These are phyloP conservation scores for Trichosanthes truncata DNA, from an alignment of 306 rosid species.

Conservation along the genomic window DNA sequence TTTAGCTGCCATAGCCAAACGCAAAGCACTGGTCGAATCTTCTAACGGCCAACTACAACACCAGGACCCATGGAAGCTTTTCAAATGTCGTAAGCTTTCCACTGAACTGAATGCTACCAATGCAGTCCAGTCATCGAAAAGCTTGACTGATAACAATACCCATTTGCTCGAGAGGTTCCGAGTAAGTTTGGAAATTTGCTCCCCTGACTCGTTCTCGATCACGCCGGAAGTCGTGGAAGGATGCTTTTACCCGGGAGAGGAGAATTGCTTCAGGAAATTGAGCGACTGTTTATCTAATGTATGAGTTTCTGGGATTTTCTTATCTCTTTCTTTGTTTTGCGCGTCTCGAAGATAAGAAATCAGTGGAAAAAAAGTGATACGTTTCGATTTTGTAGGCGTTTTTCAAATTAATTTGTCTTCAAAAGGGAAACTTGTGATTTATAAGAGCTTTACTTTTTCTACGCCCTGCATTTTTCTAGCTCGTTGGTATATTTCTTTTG, in stretches of 20 bases:
- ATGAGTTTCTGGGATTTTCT: constrained; percentile 10
- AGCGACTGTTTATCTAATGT: constrained; percentile 35
- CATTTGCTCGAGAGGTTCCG: constrained; percentile 28
- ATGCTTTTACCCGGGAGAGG: constrained; percentile 34
- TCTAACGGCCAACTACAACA: constrained; percentile 6
- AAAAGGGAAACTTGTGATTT: background rate
- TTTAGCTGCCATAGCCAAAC: constrained; percentile 65
- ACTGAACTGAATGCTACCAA: constrained; percentile 10
- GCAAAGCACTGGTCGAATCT: constrained; percentile 47
- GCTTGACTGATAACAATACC: background rate
- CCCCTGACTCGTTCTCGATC: constrained; percentile 58
- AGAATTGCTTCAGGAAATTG: constrained; percentile 30
- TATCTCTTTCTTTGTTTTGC: background rate
- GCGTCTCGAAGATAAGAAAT: background rate
- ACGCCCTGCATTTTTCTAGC: background rate
- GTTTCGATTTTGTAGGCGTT: background rate
- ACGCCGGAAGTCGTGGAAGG: constrained; percentile 32
- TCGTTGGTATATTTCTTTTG: background rate
- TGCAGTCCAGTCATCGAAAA: background rate
- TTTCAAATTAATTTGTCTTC: background rate
- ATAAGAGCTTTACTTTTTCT: background rate
- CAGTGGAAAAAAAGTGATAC: background rate
- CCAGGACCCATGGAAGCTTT: constrained; percentile 42
- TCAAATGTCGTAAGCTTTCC: constrained; percentile 62
- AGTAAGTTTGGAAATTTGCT: constrained; percentile 65